Conservation (phyloP, 177 flowering plant species). For the Tripterygium wilfordii region DNA sequence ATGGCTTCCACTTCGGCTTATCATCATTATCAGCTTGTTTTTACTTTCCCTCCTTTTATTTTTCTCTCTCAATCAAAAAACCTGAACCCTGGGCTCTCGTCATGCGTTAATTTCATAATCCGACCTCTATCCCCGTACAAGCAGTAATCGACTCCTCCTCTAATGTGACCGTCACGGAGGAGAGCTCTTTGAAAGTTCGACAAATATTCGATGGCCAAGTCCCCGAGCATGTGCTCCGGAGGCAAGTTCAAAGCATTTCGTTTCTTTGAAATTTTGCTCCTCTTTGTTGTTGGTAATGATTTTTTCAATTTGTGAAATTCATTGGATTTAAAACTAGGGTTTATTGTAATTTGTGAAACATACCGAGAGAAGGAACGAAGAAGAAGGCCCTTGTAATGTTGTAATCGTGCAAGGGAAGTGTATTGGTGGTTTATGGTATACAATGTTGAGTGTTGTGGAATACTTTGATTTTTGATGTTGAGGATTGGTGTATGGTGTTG, state of each 20-base stretch:
- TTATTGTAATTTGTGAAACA: too few species aligned
- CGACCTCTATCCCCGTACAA: conserved; percentile 2
- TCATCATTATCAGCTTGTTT: conserved; percentile 10
- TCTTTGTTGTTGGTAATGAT: neutral
- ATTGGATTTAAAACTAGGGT: too few species aligned
- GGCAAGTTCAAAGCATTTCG: conserved; percentile 24
- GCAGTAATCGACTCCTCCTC: conserved; percentile 19
- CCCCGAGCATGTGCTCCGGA: conserved; percentile 57
- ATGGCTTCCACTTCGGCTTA: conserved; percentile 23
- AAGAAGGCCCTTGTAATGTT: too few species aligned
- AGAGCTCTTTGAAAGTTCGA: conserved; percentile 30
- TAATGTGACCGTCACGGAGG: too few species aligned
- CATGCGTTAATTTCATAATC: conserved; percentile 1
- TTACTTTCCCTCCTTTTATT: conserved; percentile 1
- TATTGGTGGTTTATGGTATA: too few species aligned
- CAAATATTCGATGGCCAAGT: conserved; percentile 61
- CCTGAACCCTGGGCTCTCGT: conserved; percentile 7
- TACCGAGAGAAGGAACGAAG: too few species aligned
- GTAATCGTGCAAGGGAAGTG: too few species aligned
- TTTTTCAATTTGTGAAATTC: too few species aligned
- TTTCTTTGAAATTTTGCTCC: neutral
- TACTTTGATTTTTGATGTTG: too few species aligned
- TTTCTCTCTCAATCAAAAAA: conserved; percentile 3
- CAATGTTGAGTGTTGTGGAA: too few species aligned
- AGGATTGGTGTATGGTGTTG: too few species aligned